A percentile compares a stretch with the other conserved stretches of the same genome.
Conservation (phyloP, 2,329 filamentous ascomycete genomes). For the Apiospora saccharicola region DNA sequence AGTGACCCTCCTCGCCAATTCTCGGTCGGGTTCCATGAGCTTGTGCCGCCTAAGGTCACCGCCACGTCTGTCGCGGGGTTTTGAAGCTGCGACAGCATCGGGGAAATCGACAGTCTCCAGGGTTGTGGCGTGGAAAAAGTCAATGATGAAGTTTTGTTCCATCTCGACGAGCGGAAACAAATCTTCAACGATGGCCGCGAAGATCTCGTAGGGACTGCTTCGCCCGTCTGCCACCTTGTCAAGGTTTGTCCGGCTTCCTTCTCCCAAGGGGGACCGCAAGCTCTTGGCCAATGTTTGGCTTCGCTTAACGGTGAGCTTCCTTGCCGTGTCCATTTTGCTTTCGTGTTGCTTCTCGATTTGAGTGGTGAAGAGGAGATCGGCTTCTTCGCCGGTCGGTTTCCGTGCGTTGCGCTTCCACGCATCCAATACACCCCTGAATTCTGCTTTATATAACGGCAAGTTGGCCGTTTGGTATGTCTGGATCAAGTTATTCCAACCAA, state of each 20-base stretch:
- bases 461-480: constrained; percentile 82
- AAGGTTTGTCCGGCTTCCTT: constrained; percentile 58
- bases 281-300: constrained; percentile 85
- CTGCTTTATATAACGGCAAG: constrained; percentile 78
- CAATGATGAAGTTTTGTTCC: constrained; percentile 97
- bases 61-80: constrained; percentile 73
- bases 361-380: constrained; percentile 86
- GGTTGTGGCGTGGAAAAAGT: constrained; percentile 95
- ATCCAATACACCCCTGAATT: constrained; percentile 79
- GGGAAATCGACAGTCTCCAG: constrained; percentile 82
- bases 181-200: constrained; percentile 81
- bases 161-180: constrained; percentile 84
- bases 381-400: constrained; percentile 79
- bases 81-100: constrained; percentile 73
- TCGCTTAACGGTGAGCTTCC: constrained; percentile 92
- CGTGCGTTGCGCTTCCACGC: constrained; percentile 82
- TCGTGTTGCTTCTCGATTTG: constrained; percentile 87
- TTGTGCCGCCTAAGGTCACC: constrained; percentile 77
- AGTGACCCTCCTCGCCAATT: constrained; percentile 84
- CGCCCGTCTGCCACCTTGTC: constrained; percentile 71
- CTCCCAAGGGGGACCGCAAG: constrained; percentile 72
- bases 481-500: constrained; percentile 83
- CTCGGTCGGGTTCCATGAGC: constrained; percentile 87
- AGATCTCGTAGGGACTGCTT: constrained; percentile 80
- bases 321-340: constrained; percentile 74